These are phyloP conservation scores for Beta lomatogona DNA, from an alignment of 179 eudicot genomes.

Conservation along the genomic window DNA sequence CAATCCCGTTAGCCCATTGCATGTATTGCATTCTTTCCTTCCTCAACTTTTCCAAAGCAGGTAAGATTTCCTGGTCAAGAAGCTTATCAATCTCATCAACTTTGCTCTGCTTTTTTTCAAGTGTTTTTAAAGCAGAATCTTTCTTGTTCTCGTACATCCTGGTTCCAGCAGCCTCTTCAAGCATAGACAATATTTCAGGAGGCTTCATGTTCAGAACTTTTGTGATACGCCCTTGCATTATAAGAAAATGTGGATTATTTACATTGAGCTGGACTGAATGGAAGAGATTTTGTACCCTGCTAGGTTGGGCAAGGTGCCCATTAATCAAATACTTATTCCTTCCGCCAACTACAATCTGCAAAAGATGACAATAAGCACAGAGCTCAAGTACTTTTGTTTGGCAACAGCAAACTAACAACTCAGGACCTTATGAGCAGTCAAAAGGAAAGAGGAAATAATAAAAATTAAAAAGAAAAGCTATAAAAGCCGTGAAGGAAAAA, in stretches of 20 bases:
- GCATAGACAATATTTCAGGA: conserved; percentile 98
- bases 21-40: conserved; percentile 91
- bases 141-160: conserved; percentile 99
- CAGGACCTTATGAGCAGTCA: neutral
- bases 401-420: neutral
- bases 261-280: conserved; percentile 99
- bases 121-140: conserved; percentile 91
- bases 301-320: conserved; percentile 99
- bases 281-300: conserved; percentile 94
- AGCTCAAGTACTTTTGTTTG: neutral
- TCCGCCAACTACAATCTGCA: conserved; percentile 98
- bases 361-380: conserved; percentile 13
- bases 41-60: conserved; percentile 91
- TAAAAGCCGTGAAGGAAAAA: neutral
- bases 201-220: conserved; percentile 98
- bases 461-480: too few relatives aligned
- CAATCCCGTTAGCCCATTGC: conserved; percentile 98
- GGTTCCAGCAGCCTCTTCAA: conserved; percentile 99
- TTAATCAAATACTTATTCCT: conserved; percentile 94
- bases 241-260: conserved; percentile 95
- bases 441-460: neutral
- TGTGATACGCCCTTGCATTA: conserved; percentile 99
- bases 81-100: conserved; percentile 98
- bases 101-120: conserved; percentile 92
- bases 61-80: conserved; percentile 91